Evolutionary conservation across 108 stramenopile genomes (phyloP).

Genomic region (Nitzschia sp.): DNA sequence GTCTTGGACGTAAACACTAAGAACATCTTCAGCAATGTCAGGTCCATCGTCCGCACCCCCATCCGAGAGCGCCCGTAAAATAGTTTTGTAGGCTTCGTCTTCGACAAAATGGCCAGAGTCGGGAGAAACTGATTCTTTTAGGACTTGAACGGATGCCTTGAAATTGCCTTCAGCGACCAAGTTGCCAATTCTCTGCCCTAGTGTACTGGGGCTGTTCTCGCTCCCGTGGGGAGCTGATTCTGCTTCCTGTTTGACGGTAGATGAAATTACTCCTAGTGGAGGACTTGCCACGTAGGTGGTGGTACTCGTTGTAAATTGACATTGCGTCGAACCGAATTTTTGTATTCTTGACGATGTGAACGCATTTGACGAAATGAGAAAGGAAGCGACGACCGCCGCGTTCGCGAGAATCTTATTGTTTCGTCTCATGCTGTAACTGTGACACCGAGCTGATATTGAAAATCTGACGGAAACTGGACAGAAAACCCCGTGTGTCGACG

Average conservation of each 20-base stretch:
- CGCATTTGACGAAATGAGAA: not conserved
- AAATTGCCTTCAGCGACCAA: not conserved
- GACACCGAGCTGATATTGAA: too few species aligned
- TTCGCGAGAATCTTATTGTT: not conserved
- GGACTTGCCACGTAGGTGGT: too few species aligned
- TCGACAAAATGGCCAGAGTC: not conserved
- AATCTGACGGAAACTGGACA: too few species aligned
- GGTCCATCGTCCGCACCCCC: not conserved
- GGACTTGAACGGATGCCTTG: not conserved
- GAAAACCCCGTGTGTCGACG: too few species aligned
- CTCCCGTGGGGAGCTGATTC: too few species aligned
- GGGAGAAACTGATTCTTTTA: not conserved
- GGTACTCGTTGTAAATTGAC: too few species aligned
- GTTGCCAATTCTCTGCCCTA: not conserved
- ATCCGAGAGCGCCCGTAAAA: not conserved
- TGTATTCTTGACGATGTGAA: not conserved
- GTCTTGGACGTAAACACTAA: not conserved
- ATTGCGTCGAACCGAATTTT: not conserved
- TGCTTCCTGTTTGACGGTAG: too few species aligned
- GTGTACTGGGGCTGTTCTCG: not conserved
- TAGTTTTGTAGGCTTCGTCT: not conserved
- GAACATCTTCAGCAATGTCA: constrained; percentile 2
- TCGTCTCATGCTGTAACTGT: too few species aligned
- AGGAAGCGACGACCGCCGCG: not conserved
- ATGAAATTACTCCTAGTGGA: too few species aligned